These are phyloP conservation scores for Yamadazyma kitorensis DNA, from an alignment of 805 yeast genomes.

Conservation along the genomic window DNA sequence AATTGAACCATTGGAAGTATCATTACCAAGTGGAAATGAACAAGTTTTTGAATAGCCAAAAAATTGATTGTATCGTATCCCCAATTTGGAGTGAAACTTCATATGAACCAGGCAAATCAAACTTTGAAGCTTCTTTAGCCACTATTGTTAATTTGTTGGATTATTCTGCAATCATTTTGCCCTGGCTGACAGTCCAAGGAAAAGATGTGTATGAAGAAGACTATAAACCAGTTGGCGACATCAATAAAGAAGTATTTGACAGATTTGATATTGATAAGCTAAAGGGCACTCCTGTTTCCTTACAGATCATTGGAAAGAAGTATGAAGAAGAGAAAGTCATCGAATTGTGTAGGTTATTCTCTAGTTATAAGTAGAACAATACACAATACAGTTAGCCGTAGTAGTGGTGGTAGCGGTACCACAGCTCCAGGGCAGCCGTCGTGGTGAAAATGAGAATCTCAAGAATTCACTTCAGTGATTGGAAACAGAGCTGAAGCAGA, in stretches of 20 bases:
- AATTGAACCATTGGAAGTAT: not conserved
- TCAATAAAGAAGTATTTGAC: not conserved
- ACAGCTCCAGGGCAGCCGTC: too few relatives aligned
- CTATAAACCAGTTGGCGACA: not conserved
- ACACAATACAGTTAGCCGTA: too few relatives aligned
- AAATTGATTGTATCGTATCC: constrained; percentile 44
- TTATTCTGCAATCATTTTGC: constrained; percentile 6
- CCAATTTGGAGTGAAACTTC: constrained; percentile 5
- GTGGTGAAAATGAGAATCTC: too few relatives aligned
- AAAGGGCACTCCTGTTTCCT: constrained; percentile 55
- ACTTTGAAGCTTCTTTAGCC: not conserved
- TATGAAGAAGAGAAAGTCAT: constrained; percentile 62
- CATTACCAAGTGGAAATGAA: constrained; percentile 24
- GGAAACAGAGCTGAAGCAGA: too few relatives aligned
- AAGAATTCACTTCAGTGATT: too few relatives aligned
- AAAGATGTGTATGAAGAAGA: not conserved
- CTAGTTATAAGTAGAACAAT: not conserved
- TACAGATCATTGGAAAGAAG: constrained; percentile 63
- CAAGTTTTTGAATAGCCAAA: constrained; percentile 32
- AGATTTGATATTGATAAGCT: constrained; percentile 1
- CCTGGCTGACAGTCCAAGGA: constrained; percentile 1
- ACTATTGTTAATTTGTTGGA: constrained; percentile 6
- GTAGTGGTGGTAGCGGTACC: too few relatives aligned
- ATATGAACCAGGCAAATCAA: constrained; percentile 4
- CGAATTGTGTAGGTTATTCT: constrained; percentile 12